Percentiles rank a stretch among this genome's conserved stretches.
These are phyloP conservation scores for Nigrograna mackinnonii DNA, from an alignment of 2,329 filamentous ascomycete genomes.

Conservation along the genomic window DNA sequence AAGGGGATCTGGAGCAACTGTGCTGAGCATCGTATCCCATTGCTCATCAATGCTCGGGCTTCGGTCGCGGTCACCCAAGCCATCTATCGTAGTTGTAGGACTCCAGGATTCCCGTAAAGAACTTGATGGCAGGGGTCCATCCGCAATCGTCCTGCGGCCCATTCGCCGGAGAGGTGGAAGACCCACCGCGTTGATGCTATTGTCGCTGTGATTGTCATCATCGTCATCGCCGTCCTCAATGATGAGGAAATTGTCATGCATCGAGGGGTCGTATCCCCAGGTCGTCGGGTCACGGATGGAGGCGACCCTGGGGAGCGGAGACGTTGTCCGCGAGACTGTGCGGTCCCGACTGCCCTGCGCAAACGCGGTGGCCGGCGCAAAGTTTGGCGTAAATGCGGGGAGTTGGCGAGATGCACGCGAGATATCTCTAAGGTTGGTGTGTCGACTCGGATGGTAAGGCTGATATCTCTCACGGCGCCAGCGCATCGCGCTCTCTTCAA, in stretches of 20 bases:
- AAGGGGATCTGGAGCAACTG: slow-evolving; percentile 79
- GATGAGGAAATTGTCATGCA: slow-evolving; percentile 4
- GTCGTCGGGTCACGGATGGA: slow-evolving; percentile 16
- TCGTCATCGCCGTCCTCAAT: slow-evolving; percentile 23
- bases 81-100: slow-evolving; percentile 58
- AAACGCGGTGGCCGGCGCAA: slow-evolving; percentile 32
- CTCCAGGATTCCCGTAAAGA: slow-evolving; percentile 43
- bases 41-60: slow-evolving; percentile 70
- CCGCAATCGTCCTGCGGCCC: slow-evolving; percentile 39
- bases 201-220: slow-evolving; percentile 23
- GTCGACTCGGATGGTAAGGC: slow-evolving; percentile 3
- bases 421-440: slow-evolving; percentile 4
- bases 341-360: slow-evolving; percentile 12
- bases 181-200: slow-evolving; percentile 28
- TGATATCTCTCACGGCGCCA: slow-evolving; percentile 6
- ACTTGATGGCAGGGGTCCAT: slow-evolving; percentile 39
- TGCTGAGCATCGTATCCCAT: slow-evolving; percentile 83
- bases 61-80: slow-evolving; percentile 81
- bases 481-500: neutral
- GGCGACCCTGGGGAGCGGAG: slow-evolving; percentile 13
- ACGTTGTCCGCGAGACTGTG: slow-evolving; percentile 7
- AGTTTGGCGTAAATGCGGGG: slow-evolving; percentile 36
- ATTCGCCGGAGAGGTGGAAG: slow-evolving; percentile 42
- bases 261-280: slow-evolving; percentile 1
- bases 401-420: slow-evolving; percentile 15